Evolutionary conservation across 83 land plant species (phyloP).

Genomic region (Isoetes engelmannii): DNA sequence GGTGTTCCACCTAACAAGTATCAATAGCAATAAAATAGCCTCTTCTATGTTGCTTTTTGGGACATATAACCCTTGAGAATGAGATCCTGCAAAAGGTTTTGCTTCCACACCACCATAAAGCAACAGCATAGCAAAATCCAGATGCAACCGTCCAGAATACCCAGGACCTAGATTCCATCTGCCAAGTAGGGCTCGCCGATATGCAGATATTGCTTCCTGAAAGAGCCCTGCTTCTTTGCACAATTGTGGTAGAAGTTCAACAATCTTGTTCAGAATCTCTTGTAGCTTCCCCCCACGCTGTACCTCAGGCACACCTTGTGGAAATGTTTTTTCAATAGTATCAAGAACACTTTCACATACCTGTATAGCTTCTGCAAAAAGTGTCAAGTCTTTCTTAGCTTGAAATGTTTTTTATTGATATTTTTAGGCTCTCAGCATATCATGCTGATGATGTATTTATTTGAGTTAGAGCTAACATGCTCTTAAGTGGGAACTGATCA

Average conservation of each 20-base stretch:
- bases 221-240: constrained; percentile 53
- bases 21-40: constrained; percentile 66
- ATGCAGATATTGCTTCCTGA: constrained; percentile 62
- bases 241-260: constrained; percentile 77
- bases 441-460: too few relatives aligned
- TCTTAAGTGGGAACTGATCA: too few relatives aligned
- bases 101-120: constrained; percentile 86
- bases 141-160: constrained; percentile 51
- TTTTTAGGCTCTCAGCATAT: too few relatives aligned
- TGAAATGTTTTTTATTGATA: too few relatives aligned
- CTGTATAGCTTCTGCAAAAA: constrained; percentile 88
- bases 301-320: constrained; percentile 61
- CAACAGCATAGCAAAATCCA: constrained; percentile 75
- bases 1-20: constrained; percentile 53
- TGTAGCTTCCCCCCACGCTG: constrained; percentile 70
- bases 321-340: constrained; percentile 72
- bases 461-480: too few relatives aligned
- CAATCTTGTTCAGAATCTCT: constrained; percentile 68
- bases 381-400: background rate
- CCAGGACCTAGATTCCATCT: constrained; percentile 63
- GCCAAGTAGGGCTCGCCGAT: constrained; percentile 66
- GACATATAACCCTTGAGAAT: constrained; percentile 59
- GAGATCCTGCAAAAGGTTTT: constrained; percentile 51
- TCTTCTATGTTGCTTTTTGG: constrained; percentile 86
- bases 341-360: constrained; percentile 84